Evolutionary conservation across 805 yeast species (phyloP).

Genomic region (Tanozyma kutaoensis): DNA sequence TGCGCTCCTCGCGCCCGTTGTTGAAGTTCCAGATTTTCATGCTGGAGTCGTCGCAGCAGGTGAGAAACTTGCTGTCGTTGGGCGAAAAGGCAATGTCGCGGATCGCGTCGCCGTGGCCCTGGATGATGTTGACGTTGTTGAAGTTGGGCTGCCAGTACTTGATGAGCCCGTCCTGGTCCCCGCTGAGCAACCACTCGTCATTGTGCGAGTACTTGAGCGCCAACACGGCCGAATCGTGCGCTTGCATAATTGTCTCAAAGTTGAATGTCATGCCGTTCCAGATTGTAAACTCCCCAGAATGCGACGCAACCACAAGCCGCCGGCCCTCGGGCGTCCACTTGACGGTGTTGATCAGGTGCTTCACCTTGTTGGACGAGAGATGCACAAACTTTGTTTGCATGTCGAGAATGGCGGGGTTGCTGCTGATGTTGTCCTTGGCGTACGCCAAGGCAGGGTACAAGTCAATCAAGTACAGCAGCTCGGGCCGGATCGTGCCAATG

Average conservation of each 20-base stretch:
- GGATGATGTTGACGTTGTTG: slow-evolving; percentile 77
- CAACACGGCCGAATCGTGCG: slow-evolving; percentile 85
- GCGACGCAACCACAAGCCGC: slow-evolving; percentile 76
- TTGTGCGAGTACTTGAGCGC: slow-evolving; percentile 72
- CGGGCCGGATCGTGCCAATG: slow-evolving; percentile 51
- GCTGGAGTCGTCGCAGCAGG: slow-evolving; percentile 85
- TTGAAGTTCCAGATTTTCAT: slow-evolving; percentile 92
- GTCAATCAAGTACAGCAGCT: slow-evolving; percentile 49
- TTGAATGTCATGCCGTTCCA: slow-evolving; percentile 96
- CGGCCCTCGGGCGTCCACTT: slow-evolving; percentile 97
- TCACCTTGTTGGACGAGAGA: slow-evolving; percentile 79
- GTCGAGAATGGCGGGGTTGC: slow-evolving; percentile 38
- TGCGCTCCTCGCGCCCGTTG: slow-evolving; percentile 71
- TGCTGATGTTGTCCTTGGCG: slow-evolving; percentile 16
- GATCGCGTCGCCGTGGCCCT: slow-evolving; percentile 68
- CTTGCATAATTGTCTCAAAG: slow-evolving; percentile 96
- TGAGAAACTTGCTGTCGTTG: slow-evolving; percentile 81
- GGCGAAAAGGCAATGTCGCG: slow-evolving; percentile 86
- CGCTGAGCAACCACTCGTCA: slow-evolving; percentile 90
- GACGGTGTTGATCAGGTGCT: slow-evolving; percentile 82
- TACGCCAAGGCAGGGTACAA: slow-evolving; percentile 57
- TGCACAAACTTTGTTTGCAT: slow-evolving; percentile 76
- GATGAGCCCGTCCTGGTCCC: slow-evolving; percentile 83
- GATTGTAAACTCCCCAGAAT: slow-evolving; percentile 89
- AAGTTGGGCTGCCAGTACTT: slow-evolving; percentile 98